Evolutionary conservation across 2,329 filamentous ascomycete species (phyloP).

Genomic region (Colletotrichum chrysophilum): DNA sequence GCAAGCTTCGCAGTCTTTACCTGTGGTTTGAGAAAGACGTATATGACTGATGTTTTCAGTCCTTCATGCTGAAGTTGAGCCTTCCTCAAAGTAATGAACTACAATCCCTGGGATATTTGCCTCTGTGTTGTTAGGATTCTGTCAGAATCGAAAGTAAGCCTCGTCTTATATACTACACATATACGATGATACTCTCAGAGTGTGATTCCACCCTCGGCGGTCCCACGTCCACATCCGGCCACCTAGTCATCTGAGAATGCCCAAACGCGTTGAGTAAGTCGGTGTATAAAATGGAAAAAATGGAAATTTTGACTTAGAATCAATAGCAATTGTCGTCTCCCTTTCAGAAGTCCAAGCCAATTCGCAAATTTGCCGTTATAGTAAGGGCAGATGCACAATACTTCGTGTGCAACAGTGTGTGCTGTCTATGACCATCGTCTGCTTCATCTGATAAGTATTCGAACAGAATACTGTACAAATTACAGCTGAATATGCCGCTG

Average conservation of each 20-base stretch:
- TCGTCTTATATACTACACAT: background rate
- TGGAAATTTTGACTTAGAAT: background rate
- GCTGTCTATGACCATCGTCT: background rate
- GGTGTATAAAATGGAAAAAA: background rate
- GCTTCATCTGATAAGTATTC: background rate
- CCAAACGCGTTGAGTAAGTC: background rate
- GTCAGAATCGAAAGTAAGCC: background rate
- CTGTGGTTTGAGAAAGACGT: background rate
- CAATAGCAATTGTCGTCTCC: background rate
- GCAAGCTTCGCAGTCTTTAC: background rate
- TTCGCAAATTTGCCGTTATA: background rate
- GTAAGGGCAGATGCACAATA: background rate
- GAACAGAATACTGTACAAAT: background rate
- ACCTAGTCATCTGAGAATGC: background rate
- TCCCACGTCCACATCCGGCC: background rate
- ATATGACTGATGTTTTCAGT: background rate
- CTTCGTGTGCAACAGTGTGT: background rate
- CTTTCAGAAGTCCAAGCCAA: background rate
- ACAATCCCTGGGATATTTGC: background rate
- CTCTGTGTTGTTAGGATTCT: rapidly evolving
- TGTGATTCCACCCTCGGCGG: background rate
- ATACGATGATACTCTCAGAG: background rate
- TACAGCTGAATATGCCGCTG: rapidly evolving
- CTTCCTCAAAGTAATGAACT: background rate
- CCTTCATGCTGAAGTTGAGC: background rate